Conservation (phyloP, 345 rosid genomes). For the Populus ilicifolia region DNA sequence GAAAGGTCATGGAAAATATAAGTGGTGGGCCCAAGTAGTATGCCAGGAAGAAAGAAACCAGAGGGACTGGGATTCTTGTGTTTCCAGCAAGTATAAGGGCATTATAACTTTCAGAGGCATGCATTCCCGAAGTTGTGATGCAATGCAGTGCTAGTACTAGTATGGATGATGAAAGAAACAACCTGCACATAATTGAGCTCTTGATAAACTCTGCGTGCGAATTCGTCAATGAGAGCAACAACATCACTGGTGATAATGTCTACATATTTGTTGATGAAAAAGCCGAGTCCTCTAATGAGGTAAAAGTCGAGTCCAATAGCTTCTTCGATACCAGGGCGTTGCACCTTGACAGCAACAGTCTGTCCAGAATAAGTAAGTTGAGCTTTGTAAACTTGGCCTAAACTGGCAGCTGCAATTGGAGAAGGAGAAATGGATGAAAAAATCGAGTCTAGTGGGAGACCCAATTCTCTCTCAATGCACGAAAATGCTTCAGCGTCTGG, state of each 20-base stretch:
- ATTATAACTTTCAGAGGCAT: not conserved
- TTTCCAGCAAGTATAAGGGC: not conserved
- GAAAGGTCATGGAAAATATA: not conserved
- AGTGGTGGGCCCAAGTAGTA: not conserved
- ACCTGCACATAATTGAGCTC: constrained; percentile 96
- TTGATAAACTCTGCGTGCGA: constrained; percentile 85
- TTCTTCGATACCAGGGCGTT: constrained; percentile 88
- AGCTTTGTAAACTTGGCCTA: constrained; percentile 97
- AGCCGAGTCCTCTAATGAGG: constrained; percentile 76
- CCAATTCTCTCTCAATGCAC: constrained; percentile 85
- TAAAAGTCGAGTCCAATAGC: constrained; percentile 88
- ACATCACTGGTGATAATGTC: constrained; percentile 77
- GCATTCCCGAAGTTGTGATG: not conserved
- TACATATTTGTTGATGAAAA: constrained; percentile 66
- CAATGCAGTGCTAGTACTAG: not conserved
- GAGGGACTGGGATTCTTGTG: not conserved
- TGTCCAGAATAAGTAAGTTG: constrained; percentile 71
- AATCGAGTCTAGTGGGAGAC: constrained; percentile 62
- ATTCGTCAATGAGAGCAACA: constrained; percentile 83
- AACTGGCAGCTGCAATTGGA: constrained; percentile 95
- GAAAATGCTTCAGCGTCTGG: constrained; percentile 89
- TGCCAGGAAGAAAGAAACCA: not conserved
- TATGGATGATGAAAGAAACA: constrained; percentile 24
- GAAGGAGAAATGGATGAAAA: constrained; percentile 67
- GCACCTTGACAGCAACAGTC: constrained; percentile 89